Evolutionary conservation across 306 rosid species (phyloP).

Genomic region (Morella rubra): DNA sequence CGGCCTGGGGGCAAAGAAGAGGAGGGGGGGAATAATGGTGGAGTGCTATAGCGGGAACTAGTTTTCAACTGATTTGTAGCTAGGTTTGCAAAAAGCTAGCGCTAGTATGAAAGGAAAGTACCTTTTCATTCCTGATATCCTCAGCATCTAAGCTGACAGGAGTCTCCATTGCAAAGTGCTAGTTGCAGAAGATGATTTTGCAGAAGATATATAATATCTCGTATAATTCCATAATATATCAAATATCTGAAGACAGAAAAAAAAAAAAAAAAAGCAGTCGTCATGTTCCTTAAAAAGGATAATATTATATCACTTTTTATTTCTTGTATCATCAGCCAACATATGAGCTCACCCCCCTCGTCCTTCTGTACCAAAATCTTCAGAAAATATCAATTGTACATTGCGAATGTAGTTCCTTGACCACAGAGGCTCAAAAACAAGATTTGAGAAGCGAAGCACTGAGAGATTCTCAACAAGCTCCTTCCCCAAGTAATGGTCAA

Average conservation of each 20-base stretch:
- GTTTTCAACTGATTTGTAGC: background rate
- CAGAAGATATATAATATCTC: conserved; percentile 98
- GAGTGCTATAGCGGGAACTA: background rate
- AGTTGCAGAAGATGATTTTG: conserved; percentile 96
- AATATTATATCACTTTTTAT: conserved; percentile 6
- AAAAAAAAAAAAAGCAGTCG: too few species aligned
- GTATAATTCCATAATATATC: conserved; percentile 2
- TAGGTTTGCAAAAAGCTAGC: background rate
- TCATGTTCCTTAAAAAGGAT: background rate
- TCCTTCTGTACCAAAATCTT: conserved; percentile 96
- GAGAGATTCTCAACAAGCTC: conserved; percentile 97
- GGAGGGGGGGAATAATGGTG: background rate
- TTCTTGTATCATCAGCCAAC: too few species aligned
- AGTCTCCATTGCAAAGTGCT: conserved; percentile 94
- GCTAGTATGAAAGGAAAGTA: conserved; percentile 18
- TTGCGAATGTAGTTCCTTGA: conserved; percentile 82
- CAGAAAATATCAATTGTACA: conserved; percentile 94
- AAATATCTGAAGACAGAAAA: too few species aligned
- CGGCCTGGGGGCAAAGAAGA: background rate
- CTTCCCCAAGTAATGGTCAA: conserved; percentile 98
- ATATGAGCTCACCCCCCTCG: conserved; percentile 76
- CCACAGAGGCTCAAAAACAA: conserved; percentile 95
- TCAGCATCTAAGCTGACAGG: conserved; percentile 98
- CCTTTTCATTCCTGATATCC: conserved; percentile 96
- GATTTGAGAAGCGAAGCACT: conserved; percentile 96